Conservation (phyloP, 78 protist genomes). For the Emiliania huxleyi region DNA sequence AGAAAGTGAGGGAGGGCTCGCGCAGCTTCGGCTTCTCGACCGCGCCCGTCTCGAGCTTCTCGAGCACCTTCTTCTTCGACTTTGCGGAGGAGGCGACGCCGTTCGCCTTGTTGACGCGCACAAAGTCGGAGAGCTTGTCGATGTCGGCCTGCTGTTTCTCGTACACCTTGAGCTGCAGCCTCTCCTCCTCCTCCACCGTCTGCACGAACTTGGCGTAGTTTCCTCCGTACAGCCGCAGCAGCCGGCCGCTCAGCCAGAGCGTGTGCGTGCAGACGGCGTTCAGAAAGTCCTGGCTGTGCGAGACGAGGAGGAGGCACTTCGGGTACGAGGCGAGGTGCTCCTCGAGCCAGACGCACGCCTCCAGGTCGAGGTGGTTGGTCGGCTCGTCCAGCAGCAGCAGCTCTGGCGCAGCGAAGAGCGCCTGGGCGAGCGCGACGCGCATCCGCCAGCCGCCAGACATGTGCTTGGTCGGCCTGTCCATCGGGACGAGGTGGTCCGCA, state of each 20-base stretch:
- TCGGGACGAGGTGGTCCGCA: conserved; percentile 1
- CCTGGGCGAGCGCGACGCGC: background rate
- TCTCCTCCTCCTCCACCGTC: conserved; percentile 55
- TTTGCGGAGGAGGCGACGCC: conserved; percentile 49
- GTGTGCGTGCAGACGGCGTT: conserved; percentile 87
- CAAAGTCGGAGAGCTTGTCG: conserved; percentile 79
- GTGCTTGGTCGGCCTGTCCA: background rate
- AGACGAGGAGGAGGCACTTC: conserved; percentile 71
- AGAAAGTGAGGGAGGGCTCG: conserved; percentile 56
- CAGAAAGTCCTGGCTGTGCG: conserved; percentile 83
- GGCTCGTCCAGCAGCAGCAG: no score
- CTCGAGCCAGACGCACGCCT: conserved; percentile 90
- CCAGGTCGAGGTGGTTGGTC: no score
- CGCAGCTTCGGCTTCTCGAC: conserved; percentile 66
- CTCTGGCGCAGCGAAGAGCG: background rate
- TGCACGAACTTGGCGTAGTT: conserved; percentile 47
- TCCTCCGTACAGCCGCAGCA: conserved; percentile 73
- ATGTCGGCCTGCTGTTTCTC: conserved; percentile 87
- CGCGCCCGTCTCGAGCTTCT: conserved; percentile 82
- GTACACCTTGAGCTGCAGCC: conserved; percentile 72
- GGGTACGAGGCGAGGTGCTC: conserved; percentile 71
- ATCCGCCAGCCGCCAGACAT: background rate
- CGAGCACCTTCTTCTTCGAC: conserved; percentile 68
- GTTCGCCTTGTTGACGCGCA: conserved; percentile 40
- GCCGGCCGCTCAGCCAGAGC: conserved; percentile 58